These are phyloP conservation scores for Ceratorhiza oryzae-sativae DNA, from an alignment of 1,284 basidiomycete species.

Conservation along the genomic window DNA sequence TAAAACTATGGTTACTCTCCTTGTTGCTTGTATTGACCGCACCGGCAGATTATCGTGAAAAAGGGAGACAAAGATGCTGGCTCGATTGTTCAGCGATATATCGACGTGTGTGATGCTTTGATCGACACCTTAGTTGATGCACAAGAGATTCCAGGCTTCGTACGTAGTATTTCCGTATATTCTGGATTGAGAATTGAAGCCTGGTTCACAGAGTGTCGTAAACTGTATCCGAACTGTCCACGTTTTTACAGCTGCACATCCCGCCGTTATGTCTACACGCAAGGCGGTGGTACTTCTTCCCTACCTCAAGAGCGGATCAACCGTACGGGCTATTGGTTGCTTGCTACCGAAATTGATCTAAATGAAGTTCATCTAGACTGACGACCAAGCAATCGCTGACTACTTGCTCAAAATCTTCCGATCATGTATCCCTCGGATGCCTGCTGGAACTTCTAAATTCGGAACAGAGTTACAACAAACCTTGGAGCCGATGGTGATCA, in stretches of 20 bases:
- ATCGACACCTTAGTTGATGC: conserved; percentile 90
- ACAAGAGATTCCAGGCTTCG: conserved; percentile 76
- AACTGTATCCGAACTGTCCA: conserved; percentile 86
- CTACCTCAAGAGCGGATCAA: conserved; percentile 82
- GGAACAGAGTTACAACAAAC: conserved; percentile 82
- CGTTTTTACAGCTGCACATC: conserved; percentile 80
- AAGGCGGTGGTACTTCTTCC: conserved; percentile 85
- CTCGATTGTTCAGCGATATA: conserved; percentile 65
- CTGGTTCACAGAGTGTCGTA: conserved; percentile 66
- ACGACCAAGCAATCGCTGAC: conserved; percentile 83
- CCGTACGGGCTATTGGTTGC: conserved; percentile 54
- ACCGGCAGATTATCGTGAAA: conserved; percentile 15
- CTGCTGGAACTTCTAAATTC: conserved; percentile 85
- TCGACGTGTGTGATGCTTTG: conserved; percentile 80
- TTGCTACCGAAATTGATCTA: not conserved
- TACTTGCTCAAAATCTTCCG: conserved; percentile 89
- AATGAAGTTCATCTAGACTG: conserved; percentile 58
- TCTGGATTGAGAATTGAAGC: conserved; percentile 44
- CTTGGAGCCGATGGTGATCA: conserved; percentile 87
- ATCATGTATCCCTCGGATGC: conserved; percentile 83
- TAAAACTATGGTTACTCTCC: conserved; percentile 41
- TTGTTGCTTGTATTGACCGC: not conserved
- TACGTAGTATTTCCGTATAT: conserved; percentile 57
- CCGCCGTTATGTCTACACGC: conserved; percentile 77
- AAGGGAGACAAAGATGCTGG: conserved; percentile 54